Conservation (phyloP, 1,284 basidiomycete genomes). For the Lentinula novae-zelandiae region DNA sequence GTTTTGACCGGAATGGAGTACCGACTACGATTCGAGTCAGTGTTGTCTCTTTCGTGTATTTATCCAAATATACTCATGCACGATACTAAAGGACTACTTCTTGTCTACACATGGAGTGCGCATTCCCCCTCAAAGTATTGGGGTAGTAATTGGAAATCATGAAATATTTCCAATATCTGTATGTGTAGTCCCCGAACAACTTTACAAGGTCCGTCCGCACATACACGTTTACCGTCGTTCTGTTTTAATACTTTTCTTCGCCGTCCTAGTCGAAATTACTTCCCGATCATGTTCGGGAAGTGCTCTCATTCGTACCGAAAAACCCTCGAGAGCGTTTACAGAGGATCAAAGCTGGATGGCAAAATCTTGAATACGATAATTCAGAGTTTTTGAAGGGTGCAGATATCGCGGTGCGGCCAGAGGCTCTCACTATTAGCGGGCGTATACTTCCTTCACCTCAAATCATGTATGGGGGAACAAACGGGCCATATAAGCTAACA, state of each 20-base stretch:
- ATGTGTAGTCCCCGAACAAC: slow-evolving; percentile 25
- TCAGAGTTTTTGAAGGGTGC: slow-evolving; percentile 30
- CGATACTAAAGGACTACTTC: slow-evolving; percentile 28
- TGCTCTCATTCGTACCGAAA: slow-evolving; percentile 26
- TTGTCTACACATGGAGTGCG: slow-evolving; percentile 19
- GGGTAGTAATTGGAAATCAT: slow-evolving; percentile 25
- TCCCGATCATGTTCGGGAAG: slow-evolving; percentile 26
- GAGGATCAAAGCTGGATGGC: slow-evolving; percentile 25
- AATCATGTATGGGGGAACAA: slow-evolving; percentile 23
- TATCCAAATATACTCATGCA: neutral
- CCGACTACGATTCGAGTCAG: slow-evolving; percentile 25
- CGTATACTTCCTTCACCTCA: slow-evolving; percentile 26
- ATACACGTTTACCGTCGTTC: neutral
- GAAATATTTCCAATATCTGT: slow-evolving; percentile 27
- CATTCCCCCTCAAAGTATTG: slow-evolving; percentile 23
- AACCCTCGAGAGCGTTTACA: slow-evolving; percentile 22
- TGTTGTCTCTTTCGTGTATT: neutral
- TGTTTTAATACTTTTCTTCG: neutral
- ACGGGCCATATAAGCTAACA: neutral
- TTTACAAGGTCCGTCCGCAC: slow-evolving; percentile 23
- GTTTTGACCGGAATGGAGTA: slow-evolving; percentile 31
- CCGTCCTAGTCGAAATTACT: slow-evolving; percentile 14
- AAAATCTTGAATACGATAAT: slow-evolving; percentile 27
- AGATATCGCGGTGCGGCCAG: slow-evolving; percentile 23
- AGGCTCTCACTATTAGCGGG: slow-evolving; percentile 25